phyloP scores from a whole-genome alignment of 2,329 filamentous ascomycete genomes.

The Colletotrichum lentis region DNA sequence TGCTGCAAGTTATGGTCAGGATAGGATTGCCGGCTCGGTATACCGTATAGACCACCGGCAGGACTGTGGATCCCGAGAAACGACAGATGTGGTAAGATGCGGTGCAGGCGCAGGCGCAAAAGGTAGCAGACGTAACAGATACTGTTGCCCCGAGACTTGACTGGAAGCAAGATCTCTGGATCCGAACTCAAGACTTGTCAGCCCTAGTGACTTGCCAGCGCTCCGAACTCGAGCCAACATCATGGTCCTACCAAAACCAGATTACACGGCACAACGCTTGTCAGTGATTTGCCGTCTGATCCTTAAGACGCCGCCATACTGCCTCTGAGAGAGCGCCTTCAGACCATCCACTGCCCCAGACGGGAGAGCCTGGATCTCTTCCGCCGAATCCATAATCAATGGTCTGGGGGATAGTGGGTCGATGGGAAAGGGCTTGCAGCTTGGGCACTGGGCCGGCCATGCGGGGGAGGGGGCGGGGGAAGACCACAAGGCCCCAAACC shows the following conservation, averaged over 20 bases:
- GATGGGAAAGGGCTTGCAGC: not conserved
- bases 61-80: conserved; percentile 19
- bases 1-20: conserved; percentile 17
- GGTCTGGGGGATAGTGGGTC: conserved; percentile 25
- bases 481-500: not conserved
- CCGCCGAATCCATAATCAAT: conserved; percentile 5
- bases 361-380: not conserved
- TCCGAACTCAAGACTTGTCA: not conserved
- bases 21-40: conserved; percentile 12
- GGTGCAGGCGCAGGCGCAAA: not conserved
- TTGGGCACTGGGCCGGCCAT: conserved; percentile 3
- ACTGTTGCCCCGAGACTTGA: conserved; percentile 1
- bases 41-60: conserved; percentile 4
- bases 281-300: not conserved
- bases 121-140: conserved; percentile 11
- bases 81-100: conserved; percentile 19
- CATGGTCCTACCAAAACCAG: not conserved
- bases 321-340: not conserved
- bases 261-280: not conserved
- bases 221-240: conserved; percentile 3
- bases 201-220: not conserved
- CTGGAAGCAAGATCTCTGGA: conserved; percentile 9
- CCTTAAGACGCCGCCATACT: not conserved
- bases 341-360: conserved; percentile 24
- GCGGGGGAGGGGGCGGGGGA: not conserved